A percentile compares a stretch with the other conserved stretches of the same genome.
These are phyloP conservation scores for Colletotrichum sp. DNA, from an alignment of 2,329 filamentous ascomycete genomes.

Conservation along the genomic window DNA sequence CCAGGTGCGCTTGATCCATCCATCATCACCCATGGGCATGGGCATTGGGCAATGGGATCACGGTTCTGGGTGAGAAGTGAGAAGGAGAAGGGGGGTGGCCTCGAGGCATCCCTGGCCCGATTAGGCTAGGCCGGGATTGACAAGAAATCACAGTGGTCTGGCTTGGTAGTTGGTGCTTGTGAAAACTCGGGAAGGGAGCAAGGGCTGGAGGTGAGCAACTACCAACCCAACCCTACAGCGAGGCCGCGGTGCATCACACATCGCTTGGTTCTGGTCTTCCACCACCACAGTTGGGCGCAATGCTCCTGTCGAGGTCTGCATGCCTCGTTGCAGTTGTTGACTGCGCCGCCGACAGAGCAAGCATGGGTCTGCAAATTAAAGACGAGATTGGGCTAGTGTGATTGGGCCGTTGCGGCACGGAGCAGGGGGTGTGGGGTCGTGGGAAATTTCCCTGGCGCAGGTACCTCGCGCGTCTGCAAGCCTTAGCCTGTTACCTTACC, in stretches of 20 bases:
- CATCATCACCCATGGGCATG: background rate
- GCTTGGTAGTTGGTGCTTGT: background rate
- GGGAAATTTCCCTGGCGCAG: slow-evolving; percentile 12
- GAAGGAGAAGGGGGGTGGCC: background rate
- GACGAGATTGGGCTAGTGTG: slow-evolving; percentile 1
- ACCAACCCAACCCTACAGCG: background rate
- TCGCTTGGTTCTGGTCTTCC: background rate
- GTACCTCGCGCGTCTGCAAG: background rate
- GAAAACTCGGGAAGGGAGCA: background rate
- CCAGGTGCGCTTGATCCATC: background rate
- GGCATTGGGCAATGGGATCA: background rate
- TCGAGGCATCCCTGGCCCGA: background rate
- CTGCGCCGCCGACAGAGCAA: slow-evolving; percentile 14
- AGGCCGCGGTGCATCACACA: background rate
- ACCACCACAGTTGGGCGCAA: slow-evolving; percentile 13
- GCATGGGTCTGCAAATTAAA: slow-evolving; percentile 13
- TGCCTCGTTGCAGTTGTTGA: slow-evolving; percentile 17
- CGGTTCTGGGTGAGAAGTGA: background rate
- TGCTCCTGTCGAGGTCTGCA: background rate
- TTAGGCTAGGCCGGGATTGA: background rate
- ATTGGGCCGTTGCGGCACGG: background rate
- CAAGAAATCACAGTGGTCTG: background rate
- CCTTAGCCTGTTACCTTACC: background rate
- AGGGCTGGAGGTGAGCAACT: background rate
- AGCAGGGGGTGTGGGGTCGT: background rate